Percentiles rank a stretch among this genome's conserved stretches.
phyloP scores from a whole-genome alignment of 495 filamentous ascomycete species.

The Annulohypoxylon bovei region DNA sequence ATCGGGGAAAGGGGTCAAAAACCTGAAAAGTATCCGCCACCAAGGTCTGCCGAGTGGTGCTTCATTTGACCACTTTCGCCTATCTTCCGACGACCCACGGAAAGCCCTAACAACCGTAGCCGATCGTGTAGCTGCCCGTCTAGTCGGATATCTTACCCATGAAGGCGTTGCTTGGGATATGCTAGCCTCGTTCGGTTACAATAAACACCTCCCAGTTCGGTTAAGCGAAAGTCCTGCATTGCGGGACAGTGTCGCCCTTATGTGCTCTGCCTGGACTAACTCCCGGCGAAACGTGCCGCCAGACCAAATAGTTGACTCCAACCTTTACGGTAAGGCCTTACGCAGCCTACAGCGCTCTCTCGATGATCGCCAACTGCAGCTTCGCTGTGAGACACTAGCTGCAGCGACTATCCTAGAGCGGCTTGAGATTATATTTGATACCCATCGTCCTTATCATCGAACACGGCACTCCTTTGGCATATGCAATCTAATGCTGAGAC shows the following conservation, averaged over 20 bases:
- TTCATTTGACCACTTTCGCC: conserved; percentile 26
- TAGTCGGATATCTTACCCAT: conserved; percentile 20
- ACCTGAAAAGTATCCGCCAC: conserved; percentile 20
- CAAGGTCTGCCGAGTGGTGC: conserved; percentile 20
- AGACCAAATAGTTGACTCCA: conserved; percentile 15
- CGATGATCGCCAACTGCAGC: not conserved
- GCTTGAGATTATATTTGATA: conserved; percentile 24
- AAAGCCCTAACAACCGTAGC: conserved; percentile 24
- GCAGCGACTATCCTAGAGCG: conserved; percentile 21
- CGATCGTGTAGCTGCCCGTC: conserved; percentile 30
- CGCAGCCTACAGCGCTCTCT: conserved; percentile 30
- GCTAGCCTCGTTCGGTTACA: conserved; percentile 9
- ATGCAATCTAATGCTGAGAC: conserved; percentile 5
- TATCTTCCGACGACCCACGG: conserved; percentile 19
- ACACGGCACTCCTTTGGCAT: conserved; percentile 17
- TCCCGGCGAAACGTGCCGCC: conserved; percentile 7
- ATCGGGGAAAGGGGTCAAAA: not conserved
- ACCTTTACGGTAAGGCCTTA: conserved; percentile 29
- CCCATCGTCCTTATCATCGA: conserved; percentile 4
- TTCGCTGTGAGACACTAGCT: conserved; percentile 27
- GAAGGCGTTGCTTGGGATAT: conserved; percentile 29
- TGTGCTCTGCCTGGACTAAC: conserved; percentile 33
- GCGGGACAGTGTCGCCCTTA: conserved; percentile 27
- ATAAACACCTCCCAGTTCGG: conserved; percentile 22
- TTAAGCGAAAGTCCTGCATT: conserved; percentile 31